These are phyloP conservation scores for Dioszegia crocea DNA, from an alignment of 768 basidiomycete species.

Conservation along the genomic window DNA sequence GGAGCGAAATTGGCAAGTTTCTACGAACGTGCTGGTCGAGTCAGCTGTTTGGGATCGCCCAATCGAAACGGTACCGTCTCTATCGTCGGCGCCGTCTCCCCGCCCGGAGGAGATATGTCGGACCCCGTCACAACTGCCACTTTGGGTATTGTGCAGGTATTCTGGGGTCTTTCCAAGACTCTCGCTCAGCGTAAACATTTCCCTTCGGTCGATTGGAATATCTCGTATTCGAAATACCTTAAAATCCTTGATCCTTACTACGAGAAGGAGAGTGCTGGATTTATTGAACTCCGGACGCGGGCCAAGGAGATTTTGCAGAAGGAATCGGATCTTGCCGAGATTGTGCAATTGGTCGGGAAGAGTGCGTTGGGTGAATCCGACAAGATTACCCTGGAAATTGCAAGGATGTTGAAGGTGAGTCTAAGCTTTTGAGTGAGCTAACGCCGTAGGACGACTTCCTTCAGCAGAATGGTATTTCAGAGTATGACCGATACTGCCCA, in stretches of 20 bases:
- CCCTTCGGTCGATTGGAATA: constrained; percentile 99
- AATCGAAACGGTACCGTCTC: constrained; percentile 86
- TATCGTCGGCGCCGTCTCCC: constrained; percentile 97
- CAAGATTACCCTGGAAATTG: constrained; percentile 97
- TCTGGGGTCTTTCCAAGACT: constrained; percentile 99
- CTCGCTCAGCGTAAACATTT: constrained; percentile 96
- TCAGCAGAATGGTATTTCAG: constrained; percentile 98
- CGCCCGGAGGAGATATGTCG: constrained; percentile 98
- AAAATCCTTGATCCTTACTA: constrained; percentile 91
- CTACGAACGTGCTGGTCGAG: constrained; percentile 98
- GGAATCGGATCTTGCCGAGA: constrained; percentile 96
- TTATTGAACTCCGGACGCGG: constrained; percentile 82
- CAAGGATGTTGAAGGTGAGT: constrained; percentile 77
- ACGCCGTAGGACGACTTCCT: constrained; percentile 37
- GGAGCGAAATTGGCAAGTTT: constrained; percentile 92
- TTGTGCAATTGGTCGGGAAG: constrained; percentile 99
- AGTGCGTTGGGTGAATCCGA: constrained; percentile 93
- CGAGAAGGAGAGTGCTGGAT: constrained; percentile 78
- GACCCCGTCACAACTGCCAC: constrained; percentile 98
- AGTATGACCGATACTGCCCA: constrained; percentile 93
- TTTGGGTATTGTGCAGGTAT: constrained; percentile 97
- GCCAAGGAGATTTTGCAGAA: constrained; percentile 98
- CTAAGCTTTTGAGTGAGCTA: constrained; percentile 65
- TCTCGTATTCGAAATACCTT: constrained; percentile 99
- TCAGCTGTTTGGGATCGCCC: constrained; percentile 84